Conservation (phyloP, 106 monocot species). For the Acanthochlamys bracteata region DNA sequence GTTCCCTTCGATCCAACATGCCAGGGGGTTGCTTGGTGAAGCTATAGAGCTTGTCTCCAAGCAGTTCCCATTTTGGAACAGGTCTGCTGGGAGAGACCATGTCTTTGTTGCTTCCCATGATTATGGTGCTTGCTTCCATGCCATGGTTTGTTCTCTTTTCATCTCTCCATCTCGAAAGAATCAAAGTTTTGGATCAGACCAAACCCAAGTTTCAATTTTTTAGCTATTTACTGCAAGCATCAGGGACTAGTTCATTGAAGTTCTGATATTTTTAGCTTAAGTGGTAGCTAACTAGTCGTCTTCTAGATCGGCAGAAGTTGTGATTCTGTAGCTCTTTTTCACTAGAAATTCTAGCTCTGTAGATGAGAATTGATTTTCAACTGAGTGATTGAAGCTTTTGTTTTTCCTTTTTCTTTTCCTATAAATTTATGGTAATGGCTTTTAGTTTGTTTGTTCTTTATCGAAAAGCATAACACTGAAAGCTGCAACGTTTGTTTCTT, state of each 20-base stretch:
- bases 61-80: slow-evolving; percentile 69
- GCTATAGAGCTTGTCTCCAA: slow-evolving; percentile 42
- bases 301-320: not conserved
- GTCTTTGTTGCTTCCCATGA: slow-evolving; percentile 94
- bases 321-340: not conserved
- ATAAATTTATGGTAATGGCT: too few species aligned
- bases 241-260: too few species aligned
- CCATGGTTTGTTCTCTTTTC: slow-evolving; percentile 28
- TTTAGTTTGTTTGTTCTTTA: too few species aligned
- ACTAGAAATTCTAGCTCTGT: too few species aligned
- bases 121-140: slow-evolving; percentile 91
- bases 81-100: slow-evolving; percentile 68
- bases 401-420: too few species aligned
- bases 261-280: too few species aligned
- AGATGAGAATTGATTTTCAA: not conserved
- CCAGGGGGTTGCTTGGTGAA: slow-evolving; percentile 42
- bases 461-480: too few species aligned
- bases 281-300: too few species aligned
- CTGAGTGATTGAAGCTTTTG: too few species aligned
- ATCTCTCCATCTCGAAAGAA: too few species aligned
- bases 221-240: not conserved
- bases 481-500: too few species aligned
- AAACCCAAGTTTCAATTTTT: not conserved
- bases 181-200: not conserved
- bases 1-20: slow-evolving; percentile 70